These are phyloP conservation scores for Phoma sp. DNA, from an alignment of 2,329 filamentous ascomycete genomes.

Conservation along the genomic window DNA sequence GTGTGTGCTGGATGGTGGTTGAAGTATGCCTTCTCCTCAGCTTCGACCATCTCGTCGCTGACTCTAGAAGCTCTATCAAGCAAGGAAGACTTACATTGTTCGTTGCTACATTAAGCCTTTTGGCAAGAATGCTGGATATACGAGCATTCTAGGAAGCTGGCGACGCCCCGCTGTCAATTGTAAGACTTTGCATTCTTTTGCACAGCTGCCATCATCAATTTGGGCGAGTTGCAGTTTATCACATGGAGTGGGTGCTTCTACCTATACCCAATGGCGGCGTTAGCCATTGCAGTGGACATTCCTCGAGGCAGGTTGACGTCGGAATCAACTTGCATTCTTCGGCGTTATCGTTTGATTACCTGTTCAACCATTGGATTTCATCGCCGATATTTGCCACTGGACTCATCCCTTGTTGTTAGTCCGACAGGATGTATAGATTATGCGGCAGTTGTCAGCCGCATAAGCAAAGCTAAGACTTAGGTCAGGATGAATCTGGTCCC, in stretches of 20 bases:
- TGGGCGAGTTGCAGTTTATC: not conserved
- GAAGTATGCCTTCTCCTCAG: not conserved
- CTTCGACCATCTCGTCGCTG: not conserved
- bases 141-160: not conserved
- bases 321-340: slow-evolving; percentile 5
- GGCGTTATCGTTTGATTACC: not conserved
- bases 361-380: not conserved
- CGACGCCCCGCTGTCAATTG: not conserved
- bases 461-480: not conserved
- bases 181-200: slow-evolving; percentile 4
- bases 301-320: not conserved
- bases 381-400: not conserved
- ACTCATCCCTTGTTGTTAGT: not conserved
- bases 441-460: not conserved
- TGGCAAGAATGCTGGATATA: slow-evolving; percentile 5
- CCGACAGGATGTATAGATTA: not conserved
- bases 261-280: not conserved
- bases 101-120: not conserved
- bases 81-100: not conserved
- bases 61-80: not conserved
- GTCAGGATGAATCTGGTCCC: not conserved
- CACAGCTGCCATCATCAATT: not conserved
- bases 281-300: not conserved
- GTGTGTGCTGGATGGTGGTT: not conserved
- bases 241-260: not conserved